Evolutionary conservation across 2,329 filamentous ascomycete genomes (phyloP).

Genomic region (Fusarium pininemorale): DNA sequence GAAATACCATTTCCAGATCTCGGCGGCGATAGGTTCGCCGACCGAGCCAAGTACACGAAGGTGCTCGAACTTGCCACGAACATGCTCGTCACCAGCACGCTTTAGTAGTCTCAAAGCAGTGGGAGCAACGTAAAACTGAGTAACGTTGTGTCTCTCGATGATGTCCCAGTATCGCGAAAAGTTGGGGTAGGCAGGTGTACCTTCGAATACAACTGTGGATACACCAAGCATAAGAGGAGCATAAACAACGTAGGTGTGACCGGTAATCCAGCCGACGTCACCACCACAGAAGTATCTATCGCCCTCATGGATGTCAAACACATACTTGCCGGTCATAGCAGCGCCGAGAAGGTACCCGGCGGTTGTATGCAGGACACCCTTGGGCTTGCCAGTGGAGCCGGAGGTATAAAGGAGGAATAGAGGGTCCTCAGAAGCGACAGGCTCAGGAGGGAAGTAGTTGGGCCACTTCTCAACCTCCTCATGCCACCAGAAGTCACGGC

Average conservation of each 20-base stretch:
- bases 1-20: constrained; percentile 99
- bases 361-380: constrained; percentile 98
- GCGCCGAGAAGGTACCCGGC: constrained; percentile 94
- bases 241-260: constrained; percentile 98
- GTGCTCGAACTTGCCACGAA: constrained; percentile 88
- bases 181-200: constrained; percentile 95
- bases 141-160: constrained; percentile 92
- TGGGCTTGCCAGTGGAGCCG: constrained; percentile 97
- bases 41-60: constrained; percentile 93
- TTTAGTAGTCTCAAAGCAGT: constrained; percentile 93
- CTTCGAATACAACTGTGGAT: constrained; percentile 96
- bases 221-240: constrained; percentile 92
- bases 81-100: constrained; percentile 92
- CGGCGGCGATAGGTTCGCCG: constrained; percentile 95
- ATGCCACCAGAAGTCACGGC: constrained; percentile 97
- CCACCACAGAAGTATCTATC: constrained; percentile 98
- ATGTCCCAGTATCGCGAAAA: constrained; percentile 99
- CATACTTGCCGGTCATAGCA: constrained; percentile 95
- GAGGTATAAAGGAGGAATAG: constrained; percentile 98
- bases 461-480: constrained; percentile 98
- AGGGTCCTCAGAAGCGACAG: constrained; percentile 92
- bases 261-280: constrained; percentile 99
- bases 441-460: constrained; percentile 86
- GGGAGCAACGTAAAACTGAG: constrained; percentile 97
- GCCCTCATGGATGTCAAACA: constrained; percentile 95